Base-by-base conservation (phyloP, 805 yeast genomes). In the Spencermartinsiella europaea region DNA sequence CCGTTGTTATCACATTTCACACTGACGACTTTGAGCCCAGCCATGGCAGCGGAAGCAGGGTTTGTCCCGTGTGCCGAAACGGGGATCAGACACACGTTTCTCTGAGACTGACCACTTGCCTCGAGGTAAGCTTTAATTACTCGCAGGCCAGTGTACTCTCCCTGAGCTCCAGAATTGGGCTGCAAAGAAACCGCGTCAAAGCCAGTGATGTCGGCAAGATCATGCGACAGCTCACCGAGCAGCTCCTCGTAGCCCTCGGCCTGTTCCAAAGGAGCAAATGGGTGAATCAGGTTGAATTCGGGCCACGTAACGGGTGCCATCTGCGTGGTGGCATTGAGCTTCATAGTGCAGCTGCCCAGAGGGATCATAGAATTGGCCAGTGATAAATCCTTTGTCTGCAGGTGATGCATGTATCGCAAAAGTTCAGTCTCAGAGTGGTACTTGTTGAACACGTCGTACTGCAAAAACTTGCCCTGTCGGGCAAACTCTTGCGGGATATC, bases 151-250 rank as follows among this genome's bases (percentile, higher is more conserved):
- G 98, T 79, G 69, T 85, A 93, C 68, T 93, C 99, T 67, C 99
- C 99, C 68, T 91, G 96, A 34, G 99, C 98, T 56, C 99, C 99
- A 34, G 97, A 87, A 65, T 93, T 93, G 52, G 99, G 99, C 82
- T 88, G 95, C 49, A 87, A 71, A 2, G 97, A 85, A 17, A 95
- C 83, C 35, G 86, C 91, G 50, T 81, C 86, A 60, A 93, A 88
- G 0, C 98, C 98, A 8, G 99, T 91, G 53, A 93, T 90, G 53
- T 85, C 87, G 47, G 90, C 85, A 55, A 93, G 73, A 66, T 93
- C 98, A 33, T 73, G 70, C 65, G 86, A 95, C 28, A 93, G 76
- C 61, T 86, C 95, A 19, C 67, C 61, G 42, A 90, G 79, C 49
- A 93, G 68, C 62, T 85, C 83, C 54, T 75, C 64, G 67, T 91